phyloP scores from a whole-genome alignment of 768 basidiomycete species.

The Panus rudis region DNA sequence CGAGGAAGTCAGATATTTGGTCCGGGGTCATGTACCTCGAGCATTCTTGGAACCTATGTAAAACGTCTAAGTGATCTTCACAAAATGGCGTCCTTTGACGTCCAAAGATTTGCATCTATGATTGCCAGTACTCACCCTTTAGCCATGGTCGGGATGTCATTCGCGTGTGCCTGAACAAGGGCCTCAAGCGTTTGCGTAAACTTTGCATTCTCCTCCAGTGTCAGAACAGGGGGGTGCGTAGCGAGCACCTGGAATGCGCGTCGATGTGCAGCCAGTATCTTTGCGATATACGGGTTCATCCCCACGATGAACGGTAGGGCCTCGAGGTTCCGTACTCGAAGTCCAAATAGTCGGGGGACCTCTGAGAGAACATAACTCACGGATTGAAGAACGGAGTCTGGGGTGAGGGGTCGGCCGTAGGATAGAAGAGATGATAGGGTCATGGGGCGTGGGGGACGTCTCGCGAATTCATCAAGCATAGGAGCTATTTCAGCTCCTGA shows the following conservation, averaged over 20 bases:
- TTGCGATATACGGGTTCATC: constrained; percentile 80
- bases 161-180: constrained; percentile 70
- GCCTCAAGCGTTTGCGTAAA: constrained; percentile 65
- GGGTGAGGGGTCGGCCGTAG: constrained; percentile 66
- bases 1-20: constrained; percentile 75
- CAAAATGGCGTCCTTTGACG: constrained; percentile 2
- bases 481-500: constrained; percentile 46
- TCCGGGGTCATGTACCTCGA: constrained; percentile 74
- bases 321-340: constrained; percentile 68
- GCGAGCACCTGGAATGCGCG: constrained; percentile 66
- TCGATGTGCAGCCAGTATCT: constrained; percentile 59
- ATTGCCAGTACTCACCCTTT: constrained; percentile 54
- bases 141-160: constrained; percentile 88
- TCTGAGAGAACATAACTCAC: constrained; percentile 68
- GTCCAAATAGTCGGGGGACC: constrained; percentile 70
- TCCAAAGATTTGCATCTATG: background rate
- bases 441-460: constrained; percentile 58
- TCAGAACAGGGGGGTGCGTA: constrained; percentile 56
- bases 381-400: constrained; percentile 66
- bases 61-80: background rate
- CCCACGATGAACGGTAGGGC: constrained; percentile 82
- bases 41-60: constrained; percentile 74
- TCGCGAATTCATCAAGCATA: constrained; percentile 56
- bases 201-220: constrained; percentile 57
- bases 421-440: constrained; percentile 70